Percentiles rank a stretch among this genome's conserved stretches.
Conservation (phyloP, 2,329 filamentous ascomycete genomes). For the Colletotrichum sp. region DNA sequence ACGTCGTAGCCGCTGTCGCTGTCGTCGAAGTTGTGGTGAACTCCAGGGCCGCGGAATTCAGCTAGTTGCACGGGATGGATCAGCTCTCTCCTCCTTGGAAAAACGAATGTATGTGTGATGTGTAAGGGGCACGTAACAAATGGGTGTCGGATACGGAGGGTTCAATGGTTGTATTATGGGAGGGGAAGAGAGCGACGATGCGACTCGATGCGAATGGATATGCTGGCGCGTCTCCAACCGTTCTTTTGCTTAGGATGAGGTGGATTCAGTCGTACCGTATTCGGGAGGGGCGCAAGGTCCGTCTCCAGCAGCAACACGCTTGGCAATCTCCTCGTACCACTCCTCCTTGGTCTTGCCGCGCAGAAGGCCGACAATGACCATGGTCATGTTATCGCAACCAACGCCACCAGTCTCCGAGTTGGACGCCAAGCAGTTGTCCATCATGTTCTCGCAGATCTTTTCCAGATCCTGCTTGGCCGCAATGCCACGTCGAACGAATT, state of each 20-base stretch:
- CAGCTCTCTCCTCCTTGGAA: conserved; percentile 22
- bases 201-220: conserved; percentile 11
- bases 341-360: conserved; percentile 93
- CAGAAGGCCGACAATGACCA: conserved; percentile 88
- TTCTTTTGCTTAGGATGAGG: conserved; percentile 18
- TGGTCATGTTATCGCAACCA: conserved; percentile 99
- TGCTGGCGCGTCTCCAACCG: conserved; percentile 13
- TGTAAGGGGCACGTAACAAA: conserved; percentile 8
- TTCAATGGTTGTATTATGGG: conserved; percentile 14
- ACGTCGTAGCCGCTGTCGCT: conserved; percentile 79
- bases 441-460: conserved; percentile 99
- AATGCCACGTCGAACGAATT: conserved; percentile 96
- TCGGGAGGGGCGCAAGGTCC: conserved; percentile 98
- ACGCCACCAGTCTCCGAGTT: conserved; percentile 98
- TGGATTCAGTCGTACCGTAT: conserved; percentile 79
- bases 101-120: conserved; percentile 5
- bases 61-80: conserved; percentile 51
- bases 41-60: conserved; percentile 83
- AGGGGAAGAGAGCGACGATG: conserved; percentile 11
- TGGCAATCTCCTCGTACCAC: conserved; percentile 97
- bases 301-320: conserved; percentile 93
- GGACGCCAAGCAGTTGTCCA: conserved; percentile 98
- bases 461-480: conserved; percentile 94
- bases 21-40: conserved; percentile 84
- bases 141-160: conserved; percentile 2